Evolutionary conservation across 202 grass and related monocot species (phyloP).

Genomic region (Setaria italica): DNA sequence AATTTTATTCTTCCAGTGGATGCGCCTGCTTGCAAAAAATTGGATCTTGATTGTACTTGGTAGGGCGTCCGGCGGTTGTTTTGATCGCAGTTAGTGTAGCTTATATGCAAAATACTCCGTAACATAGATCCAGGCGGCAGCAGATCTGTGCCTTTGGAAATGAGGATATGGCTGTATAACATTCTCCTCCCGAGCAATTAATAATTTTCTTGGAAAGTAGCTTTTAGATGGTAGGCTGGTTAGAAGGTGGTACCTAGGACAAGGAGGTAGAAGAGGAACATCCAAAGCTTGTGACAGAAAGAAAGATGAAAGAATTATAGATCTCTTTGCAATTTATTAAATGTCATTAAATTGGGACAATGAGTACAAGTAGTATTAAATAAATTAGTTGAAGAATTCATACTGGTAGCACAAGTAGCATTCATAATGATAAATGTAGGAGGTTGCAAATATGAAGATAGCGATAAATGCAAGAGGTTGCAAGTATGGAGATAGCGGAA

Average conservation of each 20-base stretch:
- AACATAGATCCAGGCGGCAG: not conserved
- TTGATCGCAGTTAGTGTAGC: not conserved
- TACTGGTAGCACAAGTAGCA: not conserved
- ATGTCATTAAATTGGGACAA: not conserved
- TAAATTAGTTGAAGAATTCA: slow-evolving; percentile 7
- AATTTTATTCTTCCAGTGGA: not conserved
- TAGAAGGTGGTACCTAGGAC: not conserved
- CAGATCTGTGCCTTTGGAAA: not conserved
- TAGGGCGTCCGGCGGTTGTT: not conserved
- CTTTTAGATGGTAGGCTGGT: not conserved
- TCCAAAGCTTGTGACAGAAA: not conserved
- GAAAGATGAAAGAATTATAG: not conserved
- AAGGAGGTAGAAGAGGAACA: not conserved
- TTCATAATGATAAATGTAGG: slow-evolving; percentile 13
- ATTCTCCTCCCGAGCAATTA: not conserved
- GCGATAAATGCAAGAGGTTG: not conserved
- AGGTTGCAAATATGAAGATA: not conserved
- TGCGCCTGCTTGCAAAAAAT: slow-evolving; percentile 21
- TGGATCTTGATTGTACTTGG: slow-evolving; percentile 17
- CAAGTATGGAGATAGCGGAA: not conserved
- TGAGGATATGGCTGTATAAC: not conserved
- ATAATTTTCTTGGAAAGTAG: not conserved
- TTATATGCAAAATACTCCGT: not conserved
- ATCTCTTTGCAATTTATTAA: not conserved
- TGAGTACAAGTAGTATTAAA: not conserved